Base-by-base conservation (phyloP, 106 monocot species). In the Alisma plantagoaquatica region DNA sequence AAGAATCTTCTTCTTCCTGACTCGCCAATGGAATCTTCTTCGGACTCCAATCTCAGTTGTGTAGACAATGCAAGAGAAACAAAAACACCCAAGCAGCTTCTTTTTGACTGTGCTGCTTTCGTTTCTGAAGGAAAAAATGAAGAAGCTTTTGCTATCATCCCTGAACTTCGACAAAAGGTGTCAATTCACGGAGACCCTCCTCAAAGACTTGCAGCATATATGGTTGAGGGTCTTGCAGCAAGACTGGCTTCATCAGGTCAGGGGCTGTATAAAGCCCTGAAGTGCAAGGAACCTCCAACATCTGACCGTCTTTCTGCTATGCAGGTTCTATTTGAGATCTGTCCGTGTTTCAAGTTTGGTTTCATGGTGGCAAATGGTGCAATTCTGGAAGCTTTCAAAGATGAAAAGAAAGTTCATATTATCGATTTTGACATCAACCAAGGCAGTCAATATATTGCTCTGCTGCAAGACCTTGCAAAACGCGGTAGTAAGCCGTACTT, bases 341-440 rank as follows among this genome's bases (percentile, higher is more conserved):
- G 98, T 49, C 98, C 98, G 1, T 86, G 82, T 63, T 99, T 99
- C 53, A 88, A 84, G 27, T 99, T 99, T 25, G 98, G 98, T 16
- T 86, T 82, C 75, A 77, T 86, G 82, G 85, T 90, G 2, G 98
- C 98, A 17, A 99, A 99, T 70, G 86, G 82, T 49, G 85, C 85
- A 2, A 99, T 91, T 32, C 28, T 51, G 6, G 98, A 99, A 65
- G 79, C 82, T 8, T 44, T 67, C 48, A 86, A 70, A 72, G 79
- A 82, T 41, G 82, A 86, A 44, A 73, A 74, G 29, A 82, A 56
- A 48, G 70, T 99, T 10, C 98, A 99, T 60, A 99, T 99, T 0
- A 75, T 99, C 42, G 98, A 99, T 47, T 99, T 99, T 33, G 90
- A 99, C 56, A 73, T 99, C 24, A 91, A 86, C 55, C 98, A 99